Evolutionary conservation across 2,329 filamentous ascomycete species (phyloP).

Genomic region (Arthroderma sp.): DNA sequence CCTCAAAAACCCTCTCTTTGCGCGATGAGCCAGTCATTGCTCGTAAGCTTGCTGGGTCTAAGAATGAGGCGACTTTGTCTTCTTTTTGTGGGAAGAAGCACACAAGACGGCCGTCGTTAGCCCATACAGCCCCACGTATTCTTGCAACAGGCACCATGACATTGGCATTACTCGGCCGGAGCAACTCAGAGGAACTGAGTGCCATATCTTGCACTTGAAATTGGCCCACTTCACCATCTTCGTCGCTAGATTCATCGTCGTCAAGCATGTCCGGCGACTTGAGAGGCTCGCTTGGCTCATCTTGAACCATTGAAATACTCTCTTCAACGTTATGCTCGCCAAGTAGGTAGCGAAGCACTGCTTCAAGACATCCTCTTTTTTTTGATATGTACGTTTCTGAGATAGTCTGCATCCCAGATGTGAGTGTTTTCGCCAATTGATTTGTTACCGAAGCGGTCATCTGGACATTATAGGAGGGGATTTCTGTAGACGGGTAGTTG

Average conservation of each 20-base stretch:
- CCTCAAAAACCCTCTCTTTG: constrained; percentile 46
- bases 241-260: constrained; percentile 74
- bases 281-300: constrained; percentile 41
- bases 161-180: constrained; percentile 45
- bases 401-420: constrained; percentile 41
- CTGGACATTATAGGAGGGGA: constrained; percentile 41
- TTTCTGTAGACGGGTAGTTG: constrained; percentile 40
- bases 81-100: constrained; percentile 44
- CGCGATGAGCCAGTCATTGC: constrained; percentile 36
- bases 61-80: constrained; percentile 36
- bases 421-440: constrained; percentile 36
- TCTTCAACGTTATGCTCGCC: constrained; percentile 47
- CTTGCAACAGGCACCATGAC: constrained; percentile 51
- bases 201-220: constrained; percentile 32
- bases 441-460: constrained; percentile 44
- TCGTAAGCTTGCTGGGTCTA: constrained; percentile 35
- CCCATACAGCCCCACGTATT: constrained; percentile 45
- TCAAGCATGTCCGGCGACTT: constrained; percentile 31
- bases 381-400: constrained; percentile 40
- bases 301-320: constrained; percentile 38
- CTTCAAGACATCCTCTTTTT: constrained; percentile 44
- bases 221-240: constrained; percentile 48
- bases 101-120: constrained; percentile 42
- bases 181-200: constrained; percentile 37
- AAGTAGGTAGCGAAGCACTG: constrained; percentile 47